Evolutionary conservation across 129 eudicot genomes (phyloP).

Genomic region (Flaveria brownii): DNA sequence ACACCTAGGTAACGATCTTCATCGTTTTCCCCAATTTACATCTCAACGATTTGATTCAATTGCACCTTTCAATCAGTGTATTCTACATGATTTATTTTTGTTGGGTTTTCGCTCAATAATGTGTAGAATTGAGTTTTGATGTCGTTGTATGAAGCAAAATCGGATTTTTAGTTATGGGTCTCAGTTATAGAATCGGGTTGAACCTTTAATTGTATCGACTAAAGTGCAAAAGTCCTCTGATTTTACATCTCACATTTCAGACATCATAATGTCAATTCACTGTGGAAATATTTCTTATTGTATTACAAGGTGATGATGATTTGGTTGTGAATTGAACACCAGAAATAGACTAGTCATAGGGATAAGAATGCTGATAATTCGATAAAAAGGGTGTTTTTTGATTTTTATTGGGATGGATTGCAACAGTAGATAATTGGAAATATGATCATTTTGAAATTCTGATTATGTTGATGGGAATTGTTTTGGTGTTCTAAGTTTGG

Average conservation of each 20-base stretch:
- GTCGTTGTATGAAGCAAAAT: neutral
- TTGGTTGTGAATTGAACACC: neutral
- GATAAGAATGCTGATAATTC: slow-evolving; percentile 2
- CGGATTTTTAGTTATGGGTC: too few relatives aligned
- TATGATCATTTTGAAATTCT: slow-evolving; percentile 3
- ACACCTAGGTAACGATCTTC: slow-evolving; percentile 17
- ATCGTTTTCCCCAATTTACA: slow-evolving; percentile 23
- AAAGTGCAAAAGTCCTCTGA: too few relatives aligned
- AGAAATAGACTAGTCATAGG: slow-evolving; percentile 9
- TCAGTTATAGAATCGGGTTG: too few relatives aligned
- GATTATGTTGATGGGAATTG: too few relatives aligned
- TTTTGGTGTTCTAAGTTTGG: too few relatives aligned
- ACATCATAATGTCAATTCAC: neutral
- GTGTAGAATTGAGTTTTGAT: neutral
- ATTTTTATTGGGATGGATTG: neutral
- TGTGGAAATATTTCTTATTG: neutral
- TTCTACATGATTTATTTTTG: neutral
- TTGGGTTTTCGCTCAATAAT: neutral
- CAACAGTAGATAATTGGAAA: neutral
- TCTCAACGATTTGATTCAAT: slow-evolving; percentile 13
- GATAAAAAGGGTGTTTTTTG: neutral
- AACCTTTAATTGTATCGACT: too few relatives aligned
- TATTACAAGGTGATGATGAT: neutral
- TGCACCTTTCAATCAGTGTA: neutral
- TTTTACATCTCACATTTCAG: too few relatives aligned